phyloP scores from a whole-genome alignment of 2,329 filamentous ascomycete genomes.

The Pleomassaria siparia region DNA sequence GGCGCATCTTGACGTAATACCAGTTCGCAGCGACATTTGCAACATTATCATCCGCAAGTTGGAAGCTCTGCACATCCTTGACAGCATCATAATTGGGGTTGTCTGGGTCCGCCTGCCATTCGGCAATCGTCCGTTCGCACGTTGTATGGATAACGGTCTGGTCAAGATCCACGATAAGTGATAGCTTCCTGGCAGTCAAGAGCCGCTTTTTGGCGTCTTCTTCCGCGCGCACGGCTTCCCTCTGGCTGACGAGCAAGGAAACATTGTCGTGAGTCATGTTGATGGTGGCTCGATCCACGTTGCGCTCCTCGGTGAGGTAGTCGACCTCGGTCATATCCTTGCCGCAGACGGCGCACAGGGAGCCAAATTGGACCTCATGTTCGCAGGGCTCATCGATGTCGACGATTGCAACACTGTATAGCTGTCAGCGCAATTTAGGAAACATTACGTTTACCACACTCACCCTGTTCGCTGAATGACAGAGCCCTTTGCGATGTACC shows the following conservation, averaged over 20 bases:
- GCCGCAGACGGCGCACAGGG: constrained; percentile 88
- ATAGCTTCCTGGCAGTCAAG: constrained; percentile 78
- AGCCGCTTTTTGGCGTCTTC: constrained; percentile 83
- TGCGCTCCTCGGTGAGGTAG: constrained; percentile 77
- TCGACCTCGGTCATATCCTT: constrained; percentile 91
- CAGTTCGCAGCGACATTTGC: constrained; percentile 53
- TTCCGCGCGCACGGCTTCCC: constrained; percentile 79
- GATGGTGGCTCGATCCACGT: constrained; percentile 85
- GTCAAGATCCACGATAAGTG: constrained; percentile 93
- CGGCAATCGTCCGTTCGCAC: constrained; percentile 91
- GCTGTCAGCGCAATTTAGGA: constrained; percentile 9
- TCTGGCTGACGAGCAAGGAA: constrained; percentile 78
- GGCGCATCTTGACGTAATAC: constrained; percentile 98
- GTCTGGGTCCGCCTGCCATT: constrained; percentile 86
- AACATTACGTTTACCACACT: constrained; percentile 20
- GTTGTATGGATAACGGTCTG: constrained; percentile 98
- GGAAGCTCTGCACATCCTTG: constrained; percentile 84
- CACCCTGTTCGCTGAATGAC: constrained; percentile 56
- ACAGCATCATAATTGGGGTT: constrained; percentile 92
- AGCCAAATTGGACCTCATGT: constrained; percentile 88
- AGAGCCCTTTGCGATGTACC: constrained; percentile 70
- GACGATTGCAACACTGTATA: constrained; percentile 59
- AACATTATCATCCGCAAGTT: constrained; percentile 74
- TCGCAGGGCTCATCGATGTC: constrained; percentile 88
- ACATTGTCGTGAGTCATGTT: constrained; percentile 95